Evolutionary conservation across 331 rosid genomes (phyloP).

Genomic region (Malus hybrid): DNA sequence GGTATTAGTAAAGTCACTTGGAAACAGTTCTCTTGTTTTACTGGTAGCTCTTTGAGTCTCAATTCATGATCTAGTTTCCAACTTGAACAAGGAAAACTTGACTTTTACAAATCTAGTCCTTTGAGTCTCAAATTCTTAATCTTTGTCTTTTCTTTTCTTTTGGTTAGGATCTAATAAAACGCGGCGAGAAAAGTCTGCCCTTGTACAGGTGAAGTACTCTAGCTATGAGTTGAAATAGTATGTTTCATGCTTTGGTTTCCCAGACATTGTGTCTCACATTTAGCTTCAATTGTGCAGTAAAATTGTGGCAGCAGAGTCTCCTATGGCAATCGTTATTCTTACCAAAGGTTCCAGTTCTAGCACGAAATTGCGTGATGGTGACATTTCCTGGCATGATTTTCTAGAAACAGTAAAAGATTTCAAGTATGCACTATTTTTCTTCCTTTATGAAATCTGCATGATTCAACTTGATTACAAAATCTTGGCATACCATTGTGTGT

Average conservation of each 20-base stretch:
- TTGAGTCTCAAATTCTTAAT: not conserved
- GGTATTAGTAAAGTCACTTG: not conserved
- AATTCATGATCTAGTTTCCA: not conserved
- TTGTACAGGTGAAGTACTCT: constrained; percentile 66
- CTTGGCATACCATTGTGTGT: no score
- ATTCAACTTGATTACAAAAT: not conserved
- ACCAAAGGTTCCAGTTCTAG: constrained; percentile 44
- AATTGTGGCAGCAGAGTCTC: constrained; percentile 76
- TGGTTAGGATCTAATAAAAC: constrained; percentile 73
- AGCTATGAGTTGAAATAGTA: not conserved
- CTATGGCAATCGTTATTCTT: constrained; percentile 70
- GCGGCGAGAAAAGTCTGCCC: constrained; percentile 80
- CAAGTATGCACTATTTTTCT: constrained; percentile 41
- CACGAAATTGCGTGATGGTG: constrained; percentile 60
- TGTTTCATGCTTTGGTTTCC: constrained; percentile 10
- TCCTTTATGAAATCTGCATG: not conserved
- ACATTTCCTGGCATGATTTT: constrained; percentile 76
- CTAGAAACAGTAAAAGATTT: constrained; percentile 47
- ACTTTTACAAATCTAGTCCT: not conserved
- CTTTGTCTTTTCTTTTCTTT: not conserved
- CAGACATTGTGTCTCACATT: constrained; percentile 17
- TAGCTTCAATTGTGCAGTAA: constrained; percentile 62
- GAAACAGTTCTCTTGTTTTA: not conserved
- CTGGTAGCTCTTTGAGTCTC: not conserved
- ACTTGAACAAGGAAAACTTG: not conserved